Base-by-base conservation (phyloP, 495 filamentous ascomycete species). In the Neurospora intermedia region DNA sequence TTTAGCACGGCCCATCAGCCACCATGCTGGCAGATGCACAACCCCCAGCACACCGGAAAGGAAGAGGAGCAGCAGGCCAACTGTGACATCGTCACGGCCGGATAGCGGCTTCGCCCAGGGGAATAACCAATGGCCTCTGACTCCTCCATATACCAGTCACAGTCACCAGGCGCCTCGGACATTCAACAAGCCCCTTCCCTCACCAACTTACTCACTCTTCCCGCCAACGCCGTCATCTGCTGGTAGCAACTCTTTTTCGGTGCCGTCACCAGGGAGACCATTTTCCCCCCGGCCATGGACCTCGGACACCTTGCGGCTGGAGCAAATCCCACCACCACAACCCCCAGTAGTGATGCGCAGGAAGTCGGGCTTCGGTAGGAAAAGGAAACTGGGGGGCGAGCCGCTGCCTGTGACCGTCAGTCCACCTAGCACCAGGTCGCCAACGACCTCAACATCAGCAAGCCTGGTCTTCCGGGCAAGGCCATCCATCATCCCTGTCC, bases 201-300 rank as follows among this genome's bases (percentile, higher is more conserved):
- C 71, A 20, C 71, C 70, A 0, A 70, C 70, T 42, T 81, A 80
- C 48, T 78, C 79, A 2, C 74, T 81, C n/a, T 81, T 80, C 41
- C 79, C 79, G 3, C 54, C 73, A 27, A 27, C 71, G 39, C 41
- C 70, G 20, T 48, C 38, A 9, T 42, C 38, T 38, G 3, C 41
- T 2, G 16, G 69, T 23, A 62, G 41, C 20, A 35, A 43, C n/a
- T 31, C 70, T 45, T 71, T 45, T 69, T 59, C 27, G 54, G 45
- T 38, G 31, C 70, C 62, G 20, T 35, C 27, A 13, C 77, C 43
- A 39, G 69, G 40, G 3, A 20, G 38, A 45, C 41, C 74, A 45
- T 69, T 71, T 6, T 23, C 43, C 6, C 7, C 70, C 41, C 71
- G 48, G 40, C 45, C 66, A 39, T 38, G 40, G 23, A 39, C n/a